A percentile compares a stretch with the other conserved stretches of the same genome.
These are phyloP conservation scores for Erysimum cheiri DNA, from an alignment of 441 rosid species.

Conservation along the genomic window DNA sequence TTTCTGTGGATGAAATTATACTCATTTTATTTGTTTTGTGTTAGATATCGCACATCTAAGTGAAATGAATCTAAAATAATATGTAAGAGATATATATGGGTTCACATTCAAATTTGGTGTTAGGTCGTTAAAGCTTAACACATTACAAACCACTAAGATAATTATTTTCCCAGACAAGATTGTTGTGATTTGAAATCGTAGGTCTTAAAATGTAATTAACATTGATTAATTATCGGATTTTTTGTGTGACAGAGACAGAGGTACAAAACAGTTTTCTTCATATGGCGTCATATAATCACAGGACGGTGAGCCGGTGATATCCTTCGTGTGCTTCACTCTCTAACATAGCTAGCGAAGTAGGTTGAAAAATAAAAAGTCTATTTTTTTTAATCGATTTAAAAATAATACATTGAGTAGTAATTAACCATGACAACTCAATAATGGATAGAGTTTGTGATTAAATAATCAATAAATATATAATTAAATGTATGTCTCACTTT, in stretches of 20 bases:
- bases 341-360: conserved; percentile 20
- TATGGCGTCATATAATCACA: conserved; percentile 29
- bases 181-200: not conserved
- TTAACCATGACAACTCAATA: conserved; percentile 23
- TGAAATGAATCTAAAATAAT: not conserved
- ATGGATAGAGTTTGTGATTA: conserved; percentile 26
- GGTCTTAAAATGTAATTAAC: no score
- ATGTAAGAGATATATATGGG: not conserved
- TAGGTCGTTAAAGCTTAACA: not conserved
- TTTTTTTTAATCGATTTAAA: not conserved
- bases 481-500: conserved; percentile 24
- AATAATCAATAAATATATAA: conserved; percentile 1
- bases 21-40: not conserved
- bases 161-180: not conserved
- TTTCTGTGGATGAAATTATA: no score
- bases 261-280: conserved; percentile 30
- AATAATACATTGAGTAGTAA: conserved; percentile 7
- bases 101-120: not conserved
- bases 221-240: conserved; percentile 1
- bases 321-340: conserved; percentile 47
- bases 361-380: not conserved
- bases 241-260: not conserved
- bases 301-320: conserved; percentile 47
- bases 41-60: not conserved
- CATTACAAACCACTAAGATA: not conserved